A percentile compares a stretch with the other conserved stretches of the same genome.
These are phyloP conservation scores for Amphirosellinia nigrospora DNA, from an alignment of 495 filamentous ascomycete genomes.

Conservation along the genomic window DNA sequence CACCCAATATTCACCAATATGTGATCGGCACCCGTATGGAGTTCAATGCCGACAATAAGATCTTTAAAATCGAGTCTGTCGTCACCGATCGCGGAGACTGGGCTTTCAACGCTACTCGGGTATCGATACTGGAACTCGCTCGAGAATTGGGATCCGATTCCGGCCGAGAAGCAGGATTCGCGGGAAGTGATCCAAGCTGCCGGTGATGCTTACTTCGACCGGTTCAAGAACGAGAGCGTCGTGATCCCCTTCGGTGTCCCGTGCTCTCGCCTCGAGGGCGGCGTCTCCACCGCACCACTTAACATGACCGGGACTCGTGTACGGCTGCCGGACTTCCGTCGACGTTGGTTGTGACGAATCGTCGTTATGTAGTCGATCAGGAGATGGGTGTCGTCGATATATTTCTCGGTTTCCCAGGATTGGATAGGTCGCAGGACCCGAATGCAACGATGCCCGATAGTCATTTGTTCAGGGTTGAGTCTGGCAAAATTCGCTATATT, in stretches of 20 bases:
- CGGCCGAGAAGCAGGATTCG: constrained; percentile 36
- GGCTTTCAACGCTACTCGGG: constrained; percentile 49
- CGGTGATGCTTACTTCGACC: constrained; percentile 47
- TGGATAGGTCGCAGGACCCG: constrained; percentile 41
- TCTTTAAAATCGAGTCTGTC: constrained; percentile 45
- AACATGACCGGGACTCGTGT: constrained; percentile 40
- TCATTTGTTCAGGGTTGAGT: constrained; percentile 47
- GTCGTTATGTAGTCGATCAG: constrained; percentile 50
- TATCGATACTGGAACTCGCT: constrained; percentile 39
- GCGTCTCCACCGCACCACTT: constrained; percentile 40
- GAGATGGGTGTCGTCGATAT: constrained; percentile 45
- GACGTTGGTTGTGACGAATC: constrained; percentile 42
- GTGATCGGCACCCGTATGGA: constrained; percentile 34
- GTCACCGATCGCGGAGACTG: constrained; percentile 48
- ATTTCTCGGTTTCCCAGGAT: constrained; percentile 46
- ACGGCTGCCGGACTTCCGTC: constrained; percentile 42
- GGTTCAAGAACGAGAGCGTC: constrained; percentile 43
- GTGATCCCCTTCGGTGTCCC: constrained; percentile 43
- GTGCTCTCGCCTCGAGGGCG: constrained; percentile 48
- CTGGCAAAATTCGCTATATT: constrained; percentile 45
- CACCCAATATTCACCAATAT: constrained; percentile 28
- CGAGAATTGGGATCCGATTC: constrained; percentile 46
- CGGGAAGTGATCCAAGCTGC: constrained; percentile 41
- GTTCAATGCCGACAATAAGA: constrained; percentile 33
- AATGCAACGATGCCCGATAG: constrained; percentile 41